Percentiles rank a stretch among this genome's conserved stretches.
Evolutionary conservation across 768 basidiomycete species (phyloP).

Genomic region (Agrocybe chaxingu): DNA sequence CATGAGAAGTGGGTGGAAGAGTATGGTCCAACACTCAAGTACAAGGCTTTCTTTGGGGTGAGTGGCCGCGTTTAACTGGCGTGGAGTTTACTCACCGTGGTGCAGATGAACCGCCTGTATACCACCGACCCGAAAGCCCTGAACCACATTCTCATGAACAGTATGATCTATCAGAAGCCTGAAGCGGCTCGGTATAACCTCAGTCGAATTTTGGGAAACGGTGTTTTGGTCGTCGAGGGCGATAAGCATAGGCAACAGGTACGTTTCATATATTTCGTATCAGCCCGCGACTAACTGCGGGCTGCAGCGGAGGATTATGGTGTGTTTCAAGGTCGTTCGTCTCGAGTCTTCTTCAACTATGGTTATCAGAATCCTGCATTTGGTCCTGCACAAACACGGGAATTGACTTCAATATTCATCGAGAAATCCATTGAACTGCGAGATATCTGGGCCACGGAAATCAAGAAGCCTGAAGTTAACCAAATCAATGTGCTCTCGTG

Average conservation of each 20-base stretch:
- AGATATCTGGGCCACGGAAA: conserved; percentile 40
- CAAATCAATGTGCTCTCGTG: conserved; percentile 60
- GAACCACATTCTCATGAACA: conserved; percentile 55
- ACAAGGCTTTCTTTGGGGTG: conserved; percentile 38
- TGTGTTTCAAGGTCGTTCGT: conserved; percentile 7
- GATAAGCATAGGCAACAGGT: conserved; percentile 41
- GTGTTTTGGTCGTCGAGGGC: conserved; percentile 45
- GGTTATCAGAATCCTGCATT: conserved; percentile 57
- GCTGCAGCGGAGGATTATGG: conserved; percentile 39
- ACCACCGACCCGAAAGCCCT: conserved; percentile 60
- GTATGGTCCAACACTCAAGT: conserved; percentile 41
- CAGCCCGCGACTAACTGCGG: neutral
- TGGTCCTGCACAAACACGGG: conserved; percentile 53
- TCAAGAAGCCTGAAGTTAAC: conserved; percentile 19
- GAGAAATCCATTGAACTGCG: conserved; percentile 49
- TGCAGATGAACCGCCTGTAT: conserved; percentile 36
- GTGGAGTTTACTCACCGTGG: neutral
- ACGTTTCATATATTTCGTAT: neutral
- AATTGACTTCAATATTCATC: conserved; percentile 49
- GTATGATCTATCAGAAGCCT: conserved; percentile 52
- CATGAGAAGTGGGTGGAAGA: conserved; percentile 41
- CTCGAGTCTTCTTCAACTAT: no score
- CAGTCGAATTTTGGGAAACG: conserved; percentile 37
- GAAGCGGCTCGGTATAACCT: conserved; percentile 32
- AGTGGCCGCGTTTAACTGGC: conserved; percentile 7